Evolutionary conservation across 495 filamentous ascomycete species (phyloP).

Genomic region (Pseudomonodictys pantanalensis): DNA sequence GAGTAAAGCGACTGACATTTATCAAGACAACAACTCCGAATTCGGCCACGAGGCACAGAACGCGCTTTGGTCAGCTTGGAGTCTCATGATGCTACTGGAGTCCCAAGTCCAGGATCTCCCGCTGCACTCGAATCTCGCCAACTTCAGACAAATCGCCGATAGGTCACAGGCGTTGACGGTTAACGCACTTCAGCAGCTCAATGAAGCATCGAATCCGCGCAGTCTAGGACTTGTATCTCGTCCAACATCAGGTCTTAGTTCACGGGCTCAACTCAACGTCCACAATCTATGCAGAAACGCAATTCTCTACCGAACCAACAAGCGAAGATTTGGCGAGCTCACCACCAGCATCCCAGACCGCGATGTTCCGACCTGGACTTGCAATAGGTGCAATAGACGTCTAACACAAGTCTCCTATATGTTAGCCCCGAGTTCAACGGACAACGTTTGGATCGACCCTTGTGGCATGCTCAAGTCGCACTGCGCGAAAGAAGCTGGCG

Average conservation of each 20-base stretch:
- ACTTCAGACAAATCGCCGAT: not conserved
- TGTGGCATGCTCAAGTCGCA: not conserved
- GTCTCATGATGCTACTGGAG: not conserved
- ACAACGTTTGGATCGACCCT: not conserved
- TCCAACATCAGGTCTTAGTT: not conserved
- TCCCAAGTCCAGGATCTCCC: too few species aligned
- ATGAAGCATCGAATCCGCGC: not conserved
- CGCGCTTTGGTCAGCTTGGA: not conserved
- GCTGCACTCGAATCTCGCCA: not conserved
- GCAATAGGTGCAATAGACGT: not conserved
- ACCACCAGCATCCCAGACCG: not conserved
- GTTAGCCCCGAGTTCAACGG: not conserved
- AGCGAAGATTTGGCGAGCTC: not conserved
- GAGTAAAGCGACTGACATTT: not conserved
- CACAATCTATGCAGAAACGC: not conserved
- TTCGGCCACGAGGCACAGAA: not conserved
- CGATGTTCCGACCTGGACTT: not conserved
- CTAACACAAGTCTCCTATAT: not conserved
- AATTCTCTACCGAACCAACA: not conserved
- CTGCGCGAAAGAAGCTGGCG: not conserved
- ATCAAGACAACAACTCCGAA: not conserved
- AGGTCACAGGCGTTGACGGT: not conserved
- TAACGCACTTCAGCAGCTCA: not conserved
- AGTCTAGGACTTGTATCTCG: not conserved
- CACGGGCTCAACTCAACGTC: not conserved